These are phyloP conservation scores for Colletotrichum chlorophyti DNA, from an alignment of 2,329 filamentous ascomycete species.

Conservation along the genomic window DNA sequence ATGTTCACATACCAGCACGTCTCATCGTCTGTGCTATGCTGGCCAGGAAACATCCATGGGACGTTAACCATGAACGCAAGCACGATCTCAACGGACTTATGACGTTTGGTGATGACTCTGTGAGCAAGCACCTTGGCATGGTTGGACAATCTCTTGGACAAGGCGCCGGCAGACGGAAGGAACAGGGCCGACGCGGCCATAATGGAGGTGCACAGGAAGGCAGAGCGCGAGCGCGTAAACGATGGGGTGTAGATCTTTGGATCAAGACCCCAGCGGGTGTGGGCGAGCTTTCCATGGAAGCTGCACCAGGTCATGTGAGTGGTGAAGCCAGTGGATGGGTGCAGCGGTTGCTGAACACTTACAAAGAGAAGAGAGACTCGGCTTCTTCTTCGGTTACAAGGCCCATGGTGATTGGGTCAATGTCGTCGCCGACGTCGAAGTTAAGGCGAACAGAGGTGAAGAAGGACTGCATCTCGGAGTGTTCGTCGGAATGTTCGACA, in stretches of 20 bases:
- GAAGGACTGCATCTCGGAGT: constrained; percentile 65
- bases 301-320: constrained; percentile 42
- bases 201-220: constrained; percentile 76
- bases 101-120: constrained; percentile 65
- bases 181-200: constrained; percentile 74
- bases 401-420: constrained; percentile 74
- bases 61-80: constrained; percentile 79
- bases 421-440: constrained; percentile 66
- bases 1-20: constrained; percentile 75
- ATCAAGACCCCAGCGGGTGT: constrained; percentile 78
- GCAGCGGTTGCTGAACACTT: constrained; percentile 37
- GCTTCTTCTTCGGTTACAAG: constrained; percentile 72
- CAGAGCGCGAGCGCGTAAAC: constrained; percentile 72
- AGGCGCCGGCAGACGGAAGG: constrained; percentile 65
- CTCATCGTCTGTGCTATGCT: constrained; percentile 74
- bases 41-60: constrained; percentile 75
- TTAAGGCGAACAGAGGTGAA: constrained; percentile 70
- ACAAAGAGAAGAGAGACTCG: constrained; percentile 70
- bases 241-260: constrained; percentile 68
- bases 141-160: constrained; percentile 70
- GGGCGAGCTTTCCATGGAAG: constrained; percentile 73
- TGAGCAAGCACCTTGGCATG: constrained; percentile 70
- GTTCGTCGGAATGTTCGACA: constrained; percentile 41
- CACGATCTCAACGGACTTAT: constrained; percentile 76
- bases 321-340: constrained; percentile 6